Evolutionary conservation across 2,329 filamentous ascomycete genomes (phyloP).

Genomic region (Trichophyton equinum): DNA sequence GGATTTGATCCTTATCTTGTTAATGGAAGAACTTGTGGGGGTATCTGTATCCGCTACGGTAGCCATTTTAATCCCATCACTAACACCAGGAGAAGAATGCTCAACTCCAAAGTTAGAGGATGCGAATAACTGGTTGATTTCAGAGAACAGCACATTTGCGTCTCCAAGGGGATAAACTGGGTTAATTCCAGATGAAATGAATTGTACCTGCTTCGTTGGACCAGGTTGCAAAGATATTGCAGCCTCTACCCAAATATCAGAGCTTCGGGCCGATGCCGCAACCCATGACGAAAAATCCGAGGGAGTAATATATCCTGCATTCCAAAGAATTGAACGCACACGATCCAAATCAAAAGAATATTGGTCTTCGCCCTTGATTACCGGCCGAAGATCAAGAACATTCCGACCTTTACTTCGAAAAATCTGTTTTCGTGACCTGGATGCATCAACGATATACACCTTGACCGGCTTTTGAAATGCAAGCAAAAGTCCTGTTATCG

Average conservation of each 20-base stretch:
- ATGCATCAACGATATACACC: constrained; percentile 46
- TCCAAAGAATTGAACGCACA: constrained; percentile 46
- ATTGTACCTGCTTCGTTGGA: constrained; percentile 62
- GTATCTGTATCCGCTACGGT: neutral
- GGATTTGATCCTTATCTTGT: constrained; percentile 34
- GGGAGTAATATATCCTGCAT: constrained; percentile 51
- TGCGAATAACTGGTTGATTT: constrained; percentile 64
- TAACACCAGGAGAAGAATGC: constrained; percentile 23
- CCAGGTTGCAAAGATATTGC: constrained; percentile 58
- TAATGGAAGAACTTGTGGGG: constrained; percentile 15
- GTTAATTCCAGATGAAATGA: constrained; percentile 63
- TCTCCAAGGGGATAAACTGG: constrained; percentile 46
- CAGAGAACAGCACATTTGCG: constrained; percentile 58
- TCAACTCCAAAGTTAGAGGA: constrained; percentile 65
- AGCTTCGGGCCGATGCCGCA: constrained; percentile 52
- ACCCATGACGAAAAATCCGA: constrained; percentile 52
- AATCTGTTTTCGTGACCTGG: constrained; percentile 27
- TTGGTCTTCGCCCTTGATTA: neutral
- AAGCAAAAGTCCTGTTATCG: constrained; percentile 54
- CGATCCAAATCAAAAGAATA: constrained; percentile 19
- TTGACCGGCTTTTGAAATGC: constrained; percentile 49
- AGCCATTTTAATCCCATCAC: constrained; percentile 24
- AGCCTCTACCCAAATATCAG: constrained; percentile 51
- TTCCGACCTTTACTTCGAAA: constrained; percentile 15
- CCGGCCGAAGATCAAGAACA: neutral